phyloP scores from a whole-genome alignment of 257 asterid species.

The Solanum medicagineum region DNA sequence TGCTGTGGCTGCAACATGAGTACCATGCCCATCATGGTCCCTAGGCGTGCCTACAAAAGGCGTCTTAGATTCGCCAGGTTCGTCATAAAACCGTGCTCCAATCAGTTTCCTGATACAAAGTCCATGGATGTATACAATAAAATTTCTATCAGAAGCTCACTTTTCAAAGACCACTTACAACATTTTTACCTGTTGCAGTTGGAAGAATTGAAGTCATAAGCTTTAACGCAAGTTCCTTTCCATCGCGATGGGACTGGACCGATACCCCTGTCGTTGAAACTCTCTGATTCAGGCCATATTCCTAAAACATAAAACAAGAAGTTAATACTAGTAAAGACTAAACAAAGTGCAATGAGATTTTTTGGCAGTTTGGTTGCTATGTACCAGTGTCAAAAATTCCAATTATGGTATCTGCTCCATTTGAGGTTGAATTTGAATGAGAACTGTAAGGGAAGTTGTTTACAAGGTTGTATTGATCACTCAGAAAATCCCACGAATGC shows the following conservation, averaged over 20 bases:
- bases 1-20: slow-evolving; percentile 71
- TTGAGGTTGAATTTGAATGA: not conserved
- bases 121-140: too few relatives aligned
- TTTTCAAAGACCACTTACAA: too few relatives aligned
- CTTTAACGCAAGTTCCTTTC: slow-evolving; percentile 70
- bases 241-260: slow-evolving; percentile 49
- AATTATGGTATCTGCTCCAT: not conserved
- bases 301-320: slow-evolving; percentile 22
- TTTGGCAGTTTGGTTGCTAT: not conserved
- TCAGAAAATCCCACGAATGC: slow-evolving; percentile 1
- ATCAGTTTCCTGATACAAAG: slow-evolving; percentile 42
- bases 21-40: slow-evolving; percentile 70
- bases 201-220: slow-evolving; percentile 33
- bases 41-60: slow-evolving; percentile 24
- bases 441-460: not conserved
- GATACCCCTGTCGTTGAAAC: slow-evolving; percentile 45
- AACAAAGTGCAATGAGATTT: not conserved
- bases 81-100: slow-evolving; percentile 56
- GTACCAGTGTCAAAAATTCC: not conserved
- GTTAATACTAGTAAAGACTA: not conserved
- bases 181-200: slow-evolving; percentile 44
- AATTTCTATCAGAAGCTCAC: too few relatives aligned
- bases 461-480: not conserved
- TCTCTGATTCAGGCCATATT: slow-evolving; percentile 80
- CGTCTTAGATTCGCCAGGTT: not conserved